Base-by-base conservation (phyloP, 2,329 filamentous ascomycete genomes). In the Aspergillus fischeri region DNA sequence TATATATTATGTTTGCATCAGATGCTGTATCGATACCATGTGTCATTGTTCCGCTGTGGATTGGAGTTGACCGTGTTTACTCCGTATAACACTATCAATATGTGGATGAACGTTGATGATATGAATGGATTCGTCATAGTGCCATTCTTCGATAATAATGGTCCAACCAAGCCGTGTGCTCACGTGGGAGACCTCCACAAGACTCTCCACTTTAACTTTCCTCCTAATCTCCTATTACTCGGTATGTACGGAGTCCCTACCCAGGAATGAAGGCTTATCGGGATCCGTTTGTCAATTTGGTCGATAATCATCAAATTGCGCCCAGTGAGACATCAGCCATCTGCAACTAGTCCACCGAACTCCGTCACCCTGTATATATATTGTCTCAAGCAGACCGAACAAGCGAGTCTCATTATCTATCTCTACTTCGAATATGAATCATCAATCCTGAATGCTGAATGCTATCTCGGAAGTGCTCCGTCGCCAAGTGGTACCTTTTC, bases 1-100 rank as follows among this genome's bases (percentile, higher is more conserved):
- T 52, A 44, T 56, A 52, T 55, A 38, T 38, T 53, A n/a, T 11
- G 47, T 48, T 48, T 45, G 24, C 44, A 48, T 53, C 27, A 14
- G 28, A 53, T 48, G 47, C 47, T 53, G 47, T 44, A 25, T 45
- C 35, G 14, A 47, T 20, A 53, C 51, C 32, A 38, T 6, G 32
- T 38, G 32, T 32, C 29, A 14, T 17, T 7, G 14, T 7, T 38
- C 32, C 6, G 32, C 32, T 38, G 32, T 17, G 32, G 32, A 3
- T 17, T 6, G 32, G 32, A 35, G 14, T 17, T 17, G 32, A n/a
- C 32, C 32, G 14, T 17, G 32, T 35, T 35, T 38, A n/a, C n/a
- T n/a, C n/a, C n/a, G n/a, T n/a, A 38, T 38, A 7, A 6, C 32
- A 17, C 32, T 17, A 17, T 35, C 32, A 35, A 7, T 35, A 6